Evolutionary conservation across 2,329 filamentous ascomycete species (phyloP).

Genomic region (Fusarium piperis): DNA sequence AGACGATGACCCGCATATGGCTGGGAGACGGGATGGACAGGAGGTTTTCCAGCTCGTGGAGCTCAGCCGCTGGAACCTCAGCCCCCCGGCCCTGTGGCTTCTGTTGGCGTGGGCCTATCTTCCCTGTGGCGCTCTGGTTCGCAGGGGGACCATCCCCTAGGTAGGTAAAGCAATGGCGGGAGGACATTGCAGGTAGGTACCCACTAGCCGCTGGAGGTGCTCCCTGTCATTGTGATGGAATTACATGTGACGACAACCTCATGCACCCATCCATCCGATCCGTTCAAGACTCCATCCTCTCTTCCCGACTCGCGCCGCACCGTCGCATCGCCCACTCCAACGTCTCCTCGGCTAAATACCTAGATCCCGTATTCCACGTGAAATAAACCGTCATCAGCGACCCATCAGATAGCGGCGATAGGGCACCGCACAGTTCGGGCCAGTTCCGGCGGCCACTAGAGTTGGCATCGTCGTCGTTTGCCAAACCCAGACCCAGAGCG

Average conservation of each 20-base stretch:
- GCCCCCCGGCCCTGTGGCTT: slow-evolving; percentile 33
- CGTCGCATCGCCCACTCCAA: neutral
- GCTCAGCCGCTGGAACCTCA: neutral
- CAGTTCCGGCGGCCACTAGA: slow-evolving; percentile 31
- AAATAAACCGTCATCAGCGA: neutral
- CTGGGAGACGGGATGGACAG: neutral
- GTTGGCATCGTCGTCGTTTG: slow-evolving; percentile 31
- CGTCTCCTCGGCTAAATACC: neutral
- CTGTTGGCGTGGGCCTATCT: neutral
- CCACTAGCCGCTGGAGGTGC: too few species aligned
- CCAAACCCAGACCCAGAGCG: slow-evolving; percentile 8
- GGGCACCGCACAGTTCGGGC: slow-evolving; percentile 21
- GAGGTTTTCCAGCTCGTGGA: neutral
- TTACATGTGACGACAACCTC: slow-evolving; percentile 28
- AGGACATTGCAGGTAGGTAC: neutral
- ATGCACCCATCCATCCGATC: slow-evolving; percentile 3
- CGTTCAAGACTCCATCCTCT: neutral
- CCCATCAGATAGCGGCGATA: slow-evolving; percentile 22
- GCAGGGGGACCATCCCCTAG: neutral
- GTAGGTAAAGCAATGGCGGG: neutral
- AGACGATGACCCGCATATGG: slow-evolving; percentile 26
- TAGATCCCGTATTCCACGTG: slow-evolving; percentile 1
- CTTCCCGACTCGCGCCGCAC: neutral
- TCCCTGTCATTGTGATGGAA: slow-evolving; percentile 6
- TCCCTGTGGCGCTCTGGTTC: slow-evolving; percentile 15